Percentiles rank a stretch among this genome's conserved stretches.
Evolutionary conservation across 2,329 filamentous ascomycete genomes (phyloP).

Genomic region (Trichoderma sp.): DNA sequence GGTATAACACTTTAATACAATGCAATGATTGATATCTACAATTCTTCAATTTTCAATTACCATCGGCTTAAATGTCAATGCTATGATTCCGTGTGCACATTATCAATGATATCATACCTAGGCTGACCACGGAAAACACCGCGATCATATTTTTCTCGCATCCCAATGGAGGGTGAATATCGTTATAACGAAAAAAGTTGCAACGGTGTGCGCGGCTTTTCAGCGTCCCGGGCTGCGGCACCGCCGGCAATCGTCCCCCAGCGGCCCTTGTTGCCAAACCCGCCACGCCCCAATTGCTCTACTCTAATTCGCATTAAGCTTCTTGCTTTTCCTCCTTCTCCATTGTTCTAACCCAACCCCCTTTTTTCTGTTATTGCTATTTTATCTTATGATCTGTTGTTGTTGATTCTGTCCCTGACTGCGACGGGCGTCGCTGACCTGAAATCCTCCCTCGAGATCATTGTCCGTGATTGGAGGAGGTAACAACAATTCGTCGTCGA

Average conservation of each 20-base stretch:
- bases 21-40: background rate
- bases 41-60: background rate
- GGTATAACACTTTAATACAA: background rate
- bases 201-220: constrained; percentile 6
- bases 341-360: background rate
- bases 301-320: background rate
- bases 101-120: background rate
- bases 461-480: background rate
- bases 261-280: constrained; percentile 3
- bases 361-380: background rate
- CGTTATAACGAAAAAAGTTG: background rate
- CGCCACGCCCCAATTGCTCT: background rate
- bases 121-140: background rate
- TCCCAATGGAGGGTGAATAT: background rate
- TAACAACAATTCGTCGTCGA: background rate
- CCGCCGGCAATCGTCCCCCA: background rate
- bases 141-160: background rate
- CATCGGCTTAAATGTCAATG: background rate
- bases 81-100: background rate
- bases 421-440: constrained; percentile 1
- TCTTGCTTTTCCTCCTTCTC: background rate
- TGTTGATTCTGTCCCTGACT: background rate
- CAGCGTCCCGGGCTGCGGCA: background rate
- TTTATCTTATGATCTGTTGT: background rate
- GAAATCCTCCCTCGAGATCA: background rate